These are phyloP conservation scores for Extremus antarcticus DNA, from an alignment of 495 filamentous ascomycete genomes.

Conservation along the genomic window DNA sequence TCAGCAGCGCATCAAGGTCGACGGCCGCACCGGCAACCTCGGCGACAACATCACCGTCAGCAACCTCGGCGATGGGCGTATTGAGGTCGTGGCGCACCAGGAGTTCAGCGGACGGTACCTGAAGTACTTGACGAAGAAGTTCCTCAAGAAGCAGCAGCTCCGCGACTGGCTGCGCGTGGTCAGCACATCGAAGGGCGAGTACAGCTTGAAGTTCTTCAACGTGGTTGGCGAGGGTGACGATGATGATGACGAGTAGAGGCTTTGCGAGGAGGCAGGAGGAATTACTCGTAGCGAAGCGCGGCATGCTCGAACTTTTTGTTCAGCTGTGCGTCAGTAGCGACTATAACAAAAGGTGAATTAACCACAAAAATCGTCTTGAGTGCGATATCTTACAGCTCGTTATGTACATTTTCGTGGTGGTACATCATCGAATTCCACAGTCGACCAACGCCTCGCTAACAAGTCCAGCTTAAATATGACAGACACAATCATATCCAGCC, in stretches of 20 bases:
- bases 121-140: constrained; percentile 99
- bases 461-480: neutral
- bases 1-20: constrained; percentile 99
- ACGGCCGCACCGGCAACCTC: constrained; percentile 94
- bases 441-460: neutral
- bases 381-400: too few species aligned
- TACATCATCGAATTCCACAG: neutral
- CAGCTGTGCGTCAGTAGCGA: too few species aligned
- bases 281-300: too few species aligned
- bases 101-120: constrained; percentile 97
- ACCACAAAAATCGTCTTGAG: too few species aligned
- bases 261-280: too few species aligned
- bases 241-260: constrained; percentile 88
- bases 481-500: neutral
- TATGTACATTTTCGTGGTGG: neutral
- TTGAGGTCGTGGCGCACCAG: constrained; percentile 94
- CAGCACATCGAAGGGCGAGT: constrained; percentile 89
- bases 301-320: too few species aligned
- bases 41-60: constrained; percentile 86
- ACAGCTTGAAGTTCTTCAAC: constrained; percentile 99
- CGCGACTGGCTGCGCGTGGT: constrained; percentile 99
- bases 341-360: too few species aligned
- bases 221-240: constrained; percentile 94
- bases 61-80: constrained; percentile 85
- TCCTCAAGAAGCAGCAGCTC: constrained; percentile 99